phyloP scores from a whole-genome alignment of 345 rosid species.

The Angophora floribunda region DNA sequence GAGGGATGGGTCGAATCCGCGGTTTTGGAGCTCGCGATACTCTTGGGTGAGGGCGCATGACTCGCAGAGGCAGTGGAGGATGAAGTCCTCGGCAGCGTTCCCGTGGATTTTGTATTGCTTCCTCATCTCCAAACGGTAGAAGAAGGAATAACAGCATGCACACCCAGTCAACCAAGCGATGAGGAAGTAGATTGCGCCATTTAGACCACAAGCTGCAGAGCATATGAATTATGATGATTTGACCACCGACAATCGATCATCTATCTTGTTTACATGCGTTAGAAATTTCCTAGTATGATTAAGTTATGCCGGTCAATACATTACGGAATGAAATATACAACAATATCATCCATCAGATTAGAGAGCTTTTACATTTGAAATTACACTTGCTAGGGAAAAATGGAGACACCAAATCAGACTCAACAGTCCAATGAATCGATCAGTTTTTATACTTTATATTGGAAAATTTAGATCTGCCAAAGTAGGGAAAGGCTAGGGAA shows the following conservation, averaged over 20 bases:
- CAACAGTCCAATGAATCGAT: background rate
- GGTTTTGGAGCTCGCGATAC: constrained; percentile 33
- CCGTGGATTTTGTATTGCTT: constrained; percentile 9
- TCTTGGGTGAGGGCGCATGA: constrained; percentile 32
- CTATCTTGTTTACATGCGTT: background rate
- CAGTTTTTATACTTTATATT: background rate
- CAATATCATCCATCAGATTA: background rate
- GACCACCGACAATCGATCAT: background rate
- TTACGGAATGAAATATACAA: background rate
- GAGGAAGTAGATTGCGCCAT: constrained; percentile 16
- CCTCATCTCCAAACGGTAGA: constrained; percentile 28
- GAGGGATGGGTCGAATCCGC: constrained; percentile 14
- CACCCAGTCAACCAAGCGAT: constrained; percentile 10
- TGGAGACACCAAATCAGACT: background rate
- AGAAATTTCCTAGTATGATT: background rate
- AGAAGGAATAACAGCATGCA: constrained; percentile 10
- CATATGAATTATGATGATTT: background rate
- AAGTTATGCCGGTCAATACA: background rate
- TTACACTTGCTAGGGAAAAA: background rate
- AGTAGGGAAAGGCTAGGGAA: background rate
- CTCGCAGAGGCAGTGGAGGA: constrained; percentile 25
- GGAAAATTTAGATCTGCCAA: background rate
- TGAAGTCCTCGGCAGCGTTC: constrained; percentile 17
- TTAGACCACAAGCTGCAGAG: constrained; percentile 16
- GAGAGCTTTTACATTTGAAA: background rate